These are phyloP conservation scores for Phytophthora megakarya DNA, from an alignment of 352 stramenopile genomes.

Conservation along the genomic window DNA sequence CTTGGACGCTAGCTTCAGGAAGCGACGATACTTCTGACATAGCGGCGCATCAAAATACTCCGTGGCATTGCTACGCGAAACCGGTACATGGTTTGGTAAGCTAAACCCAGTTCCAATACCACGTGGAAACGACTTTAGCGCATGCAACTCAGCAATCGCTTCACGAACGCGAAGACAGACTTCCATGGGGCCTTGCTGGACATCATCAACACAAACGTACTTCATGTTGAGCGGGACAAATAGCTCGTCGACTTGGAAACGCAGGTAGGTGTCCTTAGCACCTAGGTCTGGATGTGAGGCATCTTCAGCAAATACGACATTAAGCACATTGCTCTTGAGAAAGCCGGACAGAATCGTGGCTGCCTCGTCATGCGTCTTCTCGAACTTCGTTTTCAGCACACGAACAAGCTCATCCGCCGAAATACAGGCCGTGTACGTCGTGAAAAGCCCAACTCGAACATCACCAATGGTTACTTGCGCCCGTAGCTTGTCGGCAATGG, in stretches of 20 bases:
- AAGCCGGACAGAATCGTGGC: conserved; percentile 48
- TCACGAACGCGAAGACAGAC: conserved; percentile 70
- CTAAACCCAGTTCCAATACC: conserved; percentile 77
- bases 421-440: conserved; percentile 65
- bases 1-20: conserved; percentile 67
- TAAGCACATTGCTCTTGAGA: conserved; percentile 51
- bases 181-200: conserved; percentile 66
- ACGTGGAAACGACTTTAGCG: conserved; percentile 61
- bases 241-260: conserved; percentile 87
- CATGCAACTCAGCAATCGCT: conserved; percentile 71
- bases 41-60: conserved; percentile 63
- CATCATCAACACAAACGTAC: conserved; percentile 59
- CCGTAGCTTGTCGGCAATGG: conserved; percentile 67
- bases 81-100: conserved; percentile 37
- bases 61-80: conserved; percentile 19
- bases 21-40: conserved; percentile 71
- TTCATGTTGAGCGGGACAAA: conserved; percentile 84
- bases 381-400: conserved; percentile 63
- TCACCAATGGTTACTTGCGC: conserved; percentile 58
- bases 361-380: conserved; percentile 53
- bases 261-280: conserved; percentile 62
- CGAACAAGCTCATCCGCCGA: conserved; percentile 55
- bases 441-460: conserved; percentile 75
- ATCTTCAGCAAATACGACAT: conserved; percentile 63
- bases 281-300: conserved; percentile 49